Evolutionary conservation across 306 rosid species (phyloP).

Genomic region (Acmispon strigosus): DNA sequence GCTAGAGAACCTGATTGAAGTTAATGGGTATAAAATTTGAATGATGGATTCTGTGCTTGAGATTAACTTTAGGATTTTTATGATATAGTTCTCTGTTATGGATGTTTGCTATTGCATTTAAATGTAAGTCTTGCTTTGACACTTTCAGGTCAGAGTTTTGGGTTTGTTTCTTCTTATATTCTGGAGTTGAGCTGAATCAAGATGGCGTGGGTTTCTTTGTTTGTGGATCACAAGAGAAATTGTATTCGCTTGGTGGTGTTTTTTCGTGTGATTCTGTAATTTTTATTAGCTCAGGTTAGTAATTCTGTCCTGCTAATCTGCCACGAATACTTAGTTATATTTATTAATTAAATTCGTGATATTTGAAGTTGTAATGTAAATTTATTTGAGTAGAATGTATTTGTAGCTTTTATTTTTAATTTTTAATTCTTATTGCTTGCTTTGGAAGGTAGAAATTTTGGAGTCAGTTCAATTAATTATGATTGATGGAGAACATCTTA

Average conservation of each 20-base stretch:
- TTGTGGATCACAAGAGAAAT: constrained; percentile 55
- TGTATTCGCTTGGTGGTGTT: constrained; percentile 90
- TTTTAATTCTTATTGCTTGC: background rate
- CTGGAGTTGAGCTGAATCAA: constrained; percentile 45
- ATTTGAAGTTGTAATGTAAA: background rate
- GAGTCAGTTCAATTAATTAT: background rate
- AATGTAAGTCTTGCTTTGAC: constrained; percentile 3
- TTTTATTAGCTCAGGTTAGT: constrained; percentile 53
- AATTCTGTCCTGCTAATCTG: background rate
- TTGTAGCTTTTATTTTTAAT: background rate
- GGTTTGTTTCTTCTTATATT: constrained; percentile 11
- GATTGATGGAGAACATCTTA: background rate
- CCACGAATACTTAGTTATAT: background rate
- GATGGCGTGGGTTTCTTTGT: constrained; percentile 88
- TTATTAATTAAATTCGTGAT: background rate
- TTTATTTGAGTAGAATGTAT: background rate
- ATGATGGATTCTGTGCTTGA: background rate
- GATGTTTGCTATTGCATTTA: background rate
- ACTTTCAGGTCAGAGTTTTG: constrained; percentile 30
- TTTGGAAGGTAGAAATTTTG: background rate
- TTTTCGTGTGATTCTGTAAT: constrained; percentile 88
- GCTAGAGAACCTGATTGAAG: background rate
- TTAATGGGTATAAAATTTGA: background rate
- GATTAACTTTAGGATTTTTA: background rate
- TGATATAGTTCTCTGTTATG: background rate